Evolutionary conservation across 2,329 filamentous ascomycete species (phyloP).

Genomic region (Paracoccidioides lutzii): DNA sequence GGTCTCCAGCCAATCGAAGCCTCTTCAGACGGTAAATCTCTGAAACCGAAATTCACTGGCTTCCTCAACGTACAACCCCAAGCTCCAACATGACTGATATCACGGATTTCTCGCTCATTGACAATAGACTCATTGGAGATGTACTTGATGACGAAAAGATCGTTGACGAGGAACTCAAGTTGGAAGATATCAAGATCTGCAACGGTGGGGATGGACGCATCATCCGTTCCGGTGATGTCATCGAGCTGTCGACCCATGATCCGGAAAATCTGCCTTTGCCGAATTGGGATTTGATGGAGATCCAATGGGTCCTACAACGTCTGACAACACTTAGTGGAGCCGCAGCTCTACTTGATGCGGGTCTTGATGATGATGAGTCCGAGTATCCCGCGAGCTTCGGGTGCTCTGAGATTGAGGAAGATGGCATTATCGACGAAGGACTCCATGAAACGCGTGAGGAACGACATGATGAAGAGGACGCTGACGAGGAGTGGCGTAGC

Average conservation of each 20-base stretch:
- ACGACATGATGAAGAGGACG: background rate
- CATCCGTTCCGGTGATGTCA: background rate
- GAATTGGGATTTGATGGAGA: background rate
- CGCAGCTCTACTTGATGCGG: background rate
- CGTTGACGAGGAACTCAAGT: background rate
- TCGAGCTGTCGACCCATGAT: background rate
- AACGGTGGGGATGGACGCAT: background rate
- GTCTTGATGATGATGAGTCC: too few species aligned
- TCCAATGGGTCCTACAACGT: constrained; percentile 1
- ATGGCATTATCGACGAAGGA: background rate
- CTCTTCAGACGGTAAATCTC: background rate
- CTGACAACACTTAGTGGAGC: background rate
- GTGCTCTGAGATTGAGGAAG: background rate
- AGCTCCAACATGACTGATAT: background rate
- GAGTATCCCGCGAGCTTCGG: too few species aligned
- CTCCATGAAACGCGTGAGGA: background rate
- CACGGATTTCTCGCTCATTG: background rate
- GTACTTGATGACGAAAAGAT: background rate
- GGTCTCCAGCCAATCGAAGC: background rate
- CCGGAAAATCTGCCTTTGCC: background rate
- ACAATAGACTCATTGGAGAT: background rate
- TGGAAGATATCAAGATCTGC: background rate
- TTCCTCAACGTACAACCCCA: background rate
- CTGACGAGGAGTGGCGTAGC: background rate
- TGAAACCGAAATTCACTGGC: background rate